Evolutionary conservation across 140 eudicot species (phyloP).

Genomic region (Oenanthe javanica): DNA sequence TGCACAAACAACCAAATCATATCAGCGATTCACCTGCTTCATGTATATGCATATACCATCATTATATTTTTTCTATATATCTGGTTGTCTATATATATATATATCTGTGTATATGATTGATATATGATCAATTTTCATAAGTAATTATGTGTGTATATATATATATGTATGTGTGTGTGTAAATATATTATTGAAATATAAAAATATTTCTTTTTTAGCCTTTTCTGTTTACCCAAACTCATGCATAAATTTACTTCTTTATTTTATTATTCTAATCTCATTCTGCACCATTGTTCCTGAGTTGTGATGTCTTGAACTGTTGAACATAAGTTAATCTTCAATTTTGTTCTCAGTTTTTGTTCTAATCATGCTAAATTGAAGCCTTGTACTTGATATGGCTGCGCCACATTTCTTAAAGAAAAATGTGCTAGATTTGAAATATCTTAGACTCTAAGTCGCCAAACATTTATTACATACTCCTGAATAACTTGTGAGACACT

Average conservation of each 20-base stretch:
- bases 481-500: not conserved
- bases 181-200: no score
- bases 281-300: not conserved
- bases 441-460: not conserved
- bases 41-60: not conserved
- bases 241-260: not conserved
- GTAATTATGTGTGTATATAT: no score
- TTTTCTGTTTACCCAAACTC: not conserved
- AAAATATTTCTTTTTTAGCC: no score
- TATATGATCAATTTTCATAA: not conserved
- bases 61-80: not conserved
- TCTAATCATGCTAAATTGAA: not conserved
- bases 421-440: not conserved
- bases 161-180: no score
- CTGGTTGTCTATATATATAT: not conserved
- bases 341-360: not conserved
- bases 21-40: slow-evolving; percentile 22
- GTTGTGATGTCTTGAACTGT: not conserved
- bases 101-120: not conserved
- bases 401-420: not conserved
- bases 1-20: slow-evolving; percentile 21
- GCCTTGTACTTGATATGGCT: not conserved
- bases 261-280: not conserved
- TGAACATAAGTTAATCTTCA: not conserved
- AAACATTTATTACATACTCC: not conserved